A percentile compares a stretch with the other conserved stretches of the same genome.
These are phyloP conservation scores for Claviceps paspali DNA, from an alignment of 2,329 filamentous ascomycete species.

Conservation along the genomic window DNA sequence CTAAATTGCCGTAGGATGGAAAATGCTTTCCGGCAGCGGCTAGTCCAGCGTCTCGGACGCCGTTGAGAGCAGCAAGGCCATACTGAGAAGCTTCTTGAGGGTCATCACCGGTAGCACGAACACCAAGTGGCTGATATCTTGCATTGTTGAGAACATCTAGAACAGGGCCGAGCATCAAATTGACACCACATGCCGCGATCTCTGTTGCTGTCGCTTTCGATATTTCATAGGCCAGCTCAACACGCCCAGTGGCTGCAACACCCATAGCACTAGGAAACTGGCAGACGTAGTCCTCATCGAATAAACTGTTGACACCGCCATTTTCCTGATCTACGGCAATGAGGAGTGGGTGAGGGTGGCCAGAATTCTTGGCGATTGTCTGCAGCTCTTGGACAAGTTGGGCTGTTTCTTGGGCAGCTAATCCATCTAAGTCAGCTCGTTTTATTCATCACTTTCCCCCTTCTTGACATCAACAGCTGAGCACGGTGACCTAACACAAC, in stretches of 20 bases:
- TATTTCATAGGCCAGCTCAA: constrained; percentile 73
- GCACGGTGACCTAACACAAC: not conserved
- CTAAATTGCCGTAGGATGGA: constrained; percentile 86
- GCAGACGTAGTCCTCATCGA: constrained; percentile 87
- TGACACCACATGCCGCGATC: constrained; percentile 82
- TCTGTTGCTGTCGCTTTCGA: constrained; percentile 90
- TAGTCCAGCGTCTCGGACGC: constrained; percentile 80
- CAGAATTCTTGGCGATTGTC: constrained; percentile 77
- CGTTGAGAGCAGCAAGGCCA: constrained; percentile 78
- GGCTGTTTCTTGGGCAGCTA: constrained; percentile 84
- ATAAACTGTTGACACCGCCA: constrained; percentile 91
- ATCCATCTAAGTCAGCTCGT: constrained; percentile 14
- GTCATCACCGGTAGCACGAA: constrained; percentile 80
- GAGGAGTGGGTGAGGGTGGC: constrained; percentile 74
- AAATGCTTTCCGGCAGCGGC: constrained; percentile 93
- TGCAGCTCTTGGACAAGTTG: constrained; percentile 81
- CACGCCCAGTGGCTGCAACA: constrained; percentile 77
- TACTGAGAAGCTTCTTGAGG: constrained; percentile 91
- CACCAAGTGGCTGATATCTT: constrained; percentile 77
- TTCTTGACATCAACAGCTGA: not conserved
- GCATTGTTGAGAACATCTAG: constrained; percentile 90
- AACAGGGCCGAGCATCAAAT: constrained; percentile 87
- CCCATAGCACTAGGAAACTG: constrained; percentile 98
- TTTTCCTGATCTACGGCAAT: constrained; percentile 96
- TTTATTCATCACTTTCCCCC: not conserved